Percentiles rank a stretch among this genome's conserved stretches.
Evolutionary conservation across 192 early-diverging fungal genomes (phyloP).

Genomic region (Paraglomus occultum): DNA sequence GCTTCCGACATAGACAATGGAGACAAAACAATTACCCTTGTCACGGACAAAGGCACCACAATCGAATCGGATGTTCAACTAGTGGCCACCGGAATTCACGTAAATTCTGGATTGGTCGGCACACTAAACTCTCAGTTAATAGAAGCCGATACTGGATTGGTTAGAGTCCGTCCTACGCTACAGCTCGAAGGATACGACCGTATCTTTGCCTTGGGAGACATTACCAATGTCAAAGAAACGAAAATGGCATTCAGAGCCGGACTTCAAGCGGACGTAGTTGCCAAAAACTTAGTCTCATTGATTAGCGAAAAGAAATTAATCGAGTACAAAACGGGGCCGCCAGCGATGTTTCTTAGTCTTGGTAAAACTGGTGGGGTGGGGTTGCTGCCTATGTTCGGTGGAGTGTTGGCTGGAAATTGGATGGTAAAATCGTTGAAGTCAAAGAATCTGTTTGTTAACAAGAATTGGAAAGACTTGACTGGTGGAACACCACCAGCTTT

Average conservation of each 20-base stretch:
- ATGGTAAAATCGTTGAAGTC: conserved; percentile 9
- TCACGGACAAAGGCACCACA: conserved; percentile 30
- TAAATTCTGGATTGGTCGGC: conserved; percentile 18
- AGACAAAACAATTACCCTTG: not conserved
- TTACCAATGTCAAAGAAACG: conserved; percentile 45
- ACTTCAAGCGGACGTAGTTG: conserved; percentile 38
- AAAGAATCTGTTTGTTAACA: conserved; percentile 19
- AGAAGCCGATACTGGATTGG: not conserved
- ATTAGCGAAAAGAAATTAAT: conserved; percentile 36
- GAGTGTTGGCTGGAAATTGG: not conserved
- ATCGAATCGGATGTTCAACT: conserved; percentile 37
- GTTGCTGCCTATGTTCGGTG: conserved; percentile 14
- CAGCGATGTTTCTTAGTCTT: conserved; percentile 15
- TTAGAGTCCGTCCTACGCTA: conserved; percentile 41
- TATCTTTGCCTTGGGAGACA: conserved; percentile 47
- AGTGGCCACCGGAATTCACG: conserved; percentile 29
- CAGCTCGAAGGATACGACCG: conserved; percentile 35
- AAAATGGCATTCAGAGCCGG: conserved; percentile 46
- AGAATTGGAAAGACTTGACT: conserved; percentile 1
- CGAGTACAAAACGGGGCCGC: conserved; percentile 31
- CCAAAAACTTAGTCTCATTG: conserved; percentile 40
- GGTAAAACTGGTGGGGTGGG: not conserved
- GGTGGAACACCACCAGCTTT: not conserved
- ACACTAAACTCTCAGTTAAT: conserved; percentile 17
- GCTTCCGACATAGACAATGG: conserved; percentile 1